Conservation (phyloP, 192 early-diverging fungal genomes). For the Backusella tuberculispora region DNA sequence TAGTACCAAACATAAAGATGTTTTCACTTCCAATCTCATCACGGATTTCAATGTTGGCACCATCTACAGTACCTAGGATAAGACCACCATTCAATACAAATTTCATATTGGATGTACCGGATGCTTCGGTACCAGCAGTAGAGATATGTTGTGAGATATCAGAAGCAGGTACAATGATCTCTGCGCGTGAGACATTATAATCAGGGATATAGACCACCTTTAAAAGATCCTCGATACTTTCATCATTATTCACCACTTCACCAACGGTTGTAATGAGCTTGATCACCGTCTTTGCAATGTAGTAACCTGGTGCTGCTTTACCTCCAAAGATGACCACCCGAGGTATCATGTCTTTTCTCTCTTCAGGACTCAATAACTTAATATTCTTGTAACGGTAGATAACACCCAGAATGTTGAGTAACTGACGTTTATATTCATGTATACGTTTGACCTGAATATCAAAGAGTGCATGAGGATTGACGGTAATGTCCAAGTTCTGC, state of each 20-base stretch:
- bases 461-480: slow-evolving; percentile 89
- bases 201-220: slow-evolving; percentile 98
- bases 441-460: slow-evolving; percentile 98
- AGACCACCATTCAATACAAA: slow-evolving; percentile 98
- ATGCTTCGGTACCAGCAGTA: slow-evolving; percentile 98
- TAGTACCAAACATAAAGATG: slow-evolving; percentile 96
- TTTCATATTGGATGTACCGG: slow-evolving; percentile 99
- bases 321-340: slow-evolving; percentile 96
- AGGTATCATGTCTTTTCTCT: slow-evolving; percentile 70
- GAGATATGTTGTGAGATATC: slow-evolving; percentile 99
- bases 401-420: slow-evolving; percentile 97
- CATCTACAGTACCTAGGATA: slow-evolving; percentile 96
- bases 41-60: slow-evolving; percentile 98
- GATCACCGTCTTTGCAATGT: slow-evolving; percentile 97
- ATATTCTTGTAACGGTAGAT: slow-evolving; percentile 92
- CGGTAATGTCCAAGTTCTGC: slow-evolving; percentile 64
- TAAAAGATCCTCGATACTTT: slow-evolving; percentile 79
- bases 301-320: slow-evolving; percentile 97
- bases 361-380: slow-evolving; percentile 77
- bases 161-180: slow-evolving; percentile 94
- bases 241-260: slow-evolving; percentile 87
- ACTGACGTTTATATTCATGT: slow-evolving; percentile 99
- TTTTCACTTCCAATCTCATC: slow-evolving; percentile 97
- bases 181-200: slow-evolving; percentile 97
- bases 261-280: slow-evolving; percentile 97